phyloP scores from a whole-genome alignment of 2,329 filamentous ascomycete genomes.

The Talaromyces piceae region DNA sequence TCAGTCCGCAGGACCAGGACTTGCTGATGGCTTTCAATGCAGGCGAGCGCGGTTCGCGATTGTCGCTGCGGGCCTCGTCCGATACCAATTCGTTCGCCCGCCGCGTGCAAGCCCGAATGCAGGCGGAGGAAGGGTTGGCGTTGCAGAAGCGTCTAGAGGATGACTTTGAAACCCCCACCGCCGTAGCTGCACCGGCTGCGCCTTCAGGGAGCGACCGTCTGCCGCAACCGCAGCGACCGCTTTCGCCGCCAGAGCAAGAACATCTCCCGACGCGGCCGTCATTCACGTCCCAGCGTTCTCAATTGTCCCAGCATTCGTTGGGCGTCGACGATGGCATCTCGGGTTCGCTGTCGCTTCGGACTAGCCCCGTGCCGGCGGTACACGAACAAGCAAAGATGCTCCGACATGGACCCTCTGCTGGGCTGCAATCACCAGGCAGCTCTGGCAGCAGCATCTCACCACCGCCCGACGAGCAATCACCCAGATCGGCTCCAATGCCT shows the following conservation, averaged over 20 bases:
- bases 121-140: conserved; percentile 45
- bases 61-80: conserved; percentile 31
- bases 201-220: conserved; percentile 13
- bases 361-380: conserved; percentile 18
- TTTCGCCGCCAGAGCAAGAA: conserved; percentile 6
- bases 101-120: conserved; percentile 44
- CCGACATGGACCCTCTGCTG: conserved; percentile 20
- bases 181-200: too few relatives aligned
- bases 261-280: conserved; percentile 17
- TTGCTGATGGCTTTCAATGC: conserved; percentile 28
- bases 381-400: conserved; percentile 15
- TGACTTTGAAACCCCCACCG: conserved; percentile 23
- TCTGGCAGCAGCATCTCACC: conserved; percentile 10
- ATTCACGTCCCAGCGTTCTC: conserved; percentile 22
- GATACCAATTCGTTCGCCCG: conserved; percentile 41
- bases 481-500: not conserved
- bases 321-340: conserved; percentile 16
- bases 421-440: conserved; percentile 14
- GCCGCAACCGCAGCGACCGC: conserved; percentile 6
- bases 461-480: conserved; percentile 3
- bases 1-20: conserved; percentile 30
- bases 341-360: conserved; percentile 21
- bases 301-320: conserved; percentile 16
- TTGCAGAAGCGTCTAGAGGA: conserved; percentile 37
- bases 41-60: conserved; percentile 25